These are phyloP conservation scores for Scedosporium boydii DNA, from an alignment of 2,329 filamentous ascomycete species.

Conservation along the genomic window DNA sequence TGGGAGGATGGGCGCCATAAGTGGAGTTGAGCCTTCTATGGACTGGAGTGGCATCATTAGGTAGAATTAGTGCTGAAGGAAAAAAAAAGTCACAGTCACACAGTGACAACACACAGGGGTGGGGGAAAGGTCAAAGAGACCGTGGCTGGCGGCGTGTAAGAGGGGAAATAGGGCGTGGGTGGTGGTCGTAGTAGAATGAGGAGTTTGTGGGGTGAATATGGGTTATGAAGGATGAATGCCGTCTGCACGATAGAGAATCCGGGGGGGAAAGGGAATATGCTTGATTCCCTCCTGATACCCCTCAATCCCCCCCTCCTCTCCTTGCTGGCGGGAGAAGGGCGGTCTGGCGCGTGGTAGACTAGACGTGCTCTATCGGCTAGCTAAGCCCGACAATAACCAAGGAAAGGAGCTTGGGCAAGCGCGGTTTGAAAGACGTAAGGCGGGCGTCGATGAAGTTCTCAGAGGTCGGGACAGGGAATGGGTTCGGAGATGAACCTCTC, in stretches of 20 bases:
- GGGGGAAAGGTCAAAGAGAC: neutral
- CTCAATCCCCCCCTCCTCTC: constrained; percentile 5
- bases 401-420: neutral
- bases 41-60: constrained; percentile 45
- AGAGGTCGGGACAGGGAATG: no score
- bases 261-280: neutral
- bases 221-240: neutral
- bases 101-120: neutral
- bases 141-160: neutral
- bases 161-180: neutral
- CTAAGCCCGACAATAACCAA: neutral
- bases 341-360: neutral
- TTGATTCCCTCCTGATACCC: constrained; percentile 3
- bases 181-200: neutral
- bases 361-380: neutral
- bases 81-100: neutral
- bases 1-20: constrained; percentile 15
- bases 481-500: no score
- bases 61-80: constrained; percentile 10
- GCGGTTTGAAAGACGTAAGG: neutral
- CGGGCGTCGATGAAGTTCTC: no score
- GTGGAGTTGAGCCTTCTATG: constrained; percentile 35
- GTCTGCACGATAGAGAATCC: neutral
- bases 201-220: constrained; percentile 3
- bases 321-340: neutral